Evolutionary conservation across 83 land plant genomes (phyloP).

Genomic region (Diphasiastrum complanatum): DNA sequence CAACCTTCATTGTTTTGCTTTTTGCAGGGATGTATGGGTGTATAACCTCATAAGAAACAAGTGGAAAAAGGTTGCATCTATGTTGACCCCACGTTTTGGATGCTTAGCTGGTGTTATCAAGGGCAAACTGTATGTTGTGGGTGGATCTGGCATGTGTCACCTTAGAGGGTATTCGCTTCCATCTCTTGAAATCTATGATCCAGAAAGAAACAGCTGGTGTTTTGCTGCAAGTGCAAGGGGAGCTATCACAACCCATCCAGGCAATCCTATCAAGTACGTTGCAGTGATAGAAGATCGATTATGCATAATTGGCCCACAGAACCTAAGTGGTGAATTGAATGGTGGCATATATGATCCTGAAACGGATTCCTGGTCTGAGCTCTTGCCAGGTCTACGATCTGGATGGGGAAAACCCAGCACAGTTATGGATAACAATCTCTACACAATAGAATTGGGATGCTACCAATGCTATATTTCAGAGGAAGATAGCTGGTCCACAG

Average conservation of each 20-base stretch:
- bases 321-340: conserved; percentile 14
- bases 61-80: conserved; percentile 24
- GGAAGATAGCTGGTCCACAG: conserved; percentile 25
- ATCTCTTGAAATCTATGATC: conserved; percentile 29
- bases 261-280: conserved; percentile 23
- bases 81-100: conserved; percentile 27
- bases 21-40: conserved; percentile 31
- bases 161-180: conserved; percentile 29
- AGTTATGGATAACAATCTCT: conserved; percentile 31
- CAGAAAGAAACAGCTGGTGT: conserved; percentile 23
- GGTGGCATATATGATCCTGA: conserved; percentile 33
- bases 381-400: conserved; percentile 21
- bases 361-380: conserved; percentile 21
- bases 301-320: conserved; percentile 28
- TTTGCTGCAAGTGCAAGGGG: conserved; percentile 31
- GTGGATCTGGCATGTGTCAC: conserved; percentile 29
- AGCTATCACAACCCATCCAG: conserved; percentile 16
- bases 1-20: neutral
- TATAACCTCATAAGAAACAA: conserved; percentile 24
- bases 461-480: conserved; percentile 29
- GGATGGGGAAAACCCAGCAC: conserved; percentile 42
- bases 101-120: conserved; percentile 28
- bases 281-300: conserved; percentile 28
- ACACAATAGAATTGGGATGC: conserved; percentile 27
- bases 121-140: conserved; percentile 26